A percentile compares a stretch with the other conserved stretches of the same genome.
These are phyloP conservation scores for Microcyclospora pomicola DNA, from an alignment of 2,329 filamentous ascomycete genomes.

Conservation along the genomic window DNA sequence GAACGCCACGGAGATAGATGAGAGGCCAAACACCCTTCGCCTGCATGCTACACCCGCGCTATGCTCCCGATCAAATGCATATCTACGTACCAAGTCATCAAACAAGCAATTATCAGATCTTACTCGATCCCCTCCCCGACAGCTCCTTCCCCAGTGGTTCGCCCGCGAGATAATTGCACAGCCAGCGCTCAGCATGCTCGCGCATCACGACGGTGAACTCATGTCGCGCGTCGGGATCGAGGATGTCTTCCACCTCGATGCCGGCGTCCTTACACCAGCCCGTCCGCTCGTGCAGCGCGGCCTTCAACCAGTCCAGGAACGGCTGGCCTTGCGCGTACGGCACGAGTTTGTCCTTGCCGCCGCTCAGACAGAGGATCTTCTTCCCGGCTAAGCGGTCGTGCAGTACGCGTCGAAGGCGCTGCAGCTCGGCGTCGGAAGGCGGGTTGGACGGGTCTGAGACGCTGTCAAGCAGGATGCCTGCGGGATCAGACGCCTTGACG, in stretches of 20 bases:
- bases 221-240: conserved; percentile 58
- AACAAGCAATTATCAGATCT: no score
- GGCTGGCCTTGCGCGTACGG: conserved; percentile 48
- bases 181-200: conserved; percentile 49
- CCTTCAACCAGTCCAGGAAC: conserved; percentile 49
- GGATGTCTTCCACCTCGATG: conserved; percentile 47
- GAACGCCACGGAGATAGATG: no score
- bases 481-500: conserved; percentile 58
- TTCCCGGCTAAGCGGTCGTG: conserved; percentile 38
- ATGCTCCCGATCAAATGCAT: no score
- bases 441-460: conserved; percentile 19
- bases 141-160: conserved; percentile 7
- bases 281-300: conserved; percentile 28
- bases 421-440: conserved; percentile 32
- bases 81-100: no score
- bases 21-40: no score
- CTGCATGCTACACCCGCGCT: no score
- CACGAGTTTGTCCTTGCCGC: conserved; percentile 56
- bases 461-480: conserved; percentile 43
- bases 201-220: conserved; percentile 56
- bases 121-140: no score
- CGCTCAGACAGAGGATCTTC: conserved; percentile 50
- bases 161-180: conserved; percentile 32
- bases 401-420: conserved; percentile 24
- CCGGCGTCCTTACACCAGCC: conserved; percentile 42